Conservation (phyloP, 148 eudicot species). For the Salicornia ramosissima region DNA sequence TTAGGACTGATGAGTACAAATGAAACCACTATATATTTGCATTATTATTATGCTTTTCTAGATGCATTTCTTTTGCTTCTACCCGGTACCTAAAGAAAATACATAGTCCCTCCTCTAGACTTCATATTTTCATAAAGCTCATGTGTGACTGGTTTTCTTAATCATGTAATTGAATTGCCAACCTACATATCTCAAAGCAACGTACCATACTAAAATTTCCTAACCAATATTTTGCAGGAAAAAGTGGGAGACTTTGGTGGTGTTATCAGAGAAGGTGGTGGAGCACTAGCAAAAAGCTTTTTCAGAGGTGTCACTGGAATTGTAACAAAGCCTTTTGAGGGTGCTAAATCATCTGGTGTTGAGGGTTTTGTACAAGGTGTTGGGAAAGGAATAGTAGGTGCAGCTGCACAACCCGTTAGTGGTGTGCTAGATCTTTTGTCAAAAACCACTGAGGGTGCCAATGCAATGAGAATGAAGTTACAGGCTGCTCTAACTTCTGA, state of each 20-base stretch:
- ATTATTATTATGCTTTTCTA: background rate
- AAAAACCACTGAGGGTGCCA: constrained; percentile 99
- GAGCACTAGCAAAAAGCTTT: constrained; percentile 91
- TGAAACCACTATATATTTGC: background rate
- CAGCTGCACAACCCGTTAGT: constrained; percentile 95
- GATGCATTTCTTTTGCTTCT: background rate
- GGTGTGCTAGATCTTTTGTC: constrained; percentile 92
- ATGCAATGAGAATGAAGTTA: constrained; percentile 94
- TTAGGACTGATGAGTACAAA: background rate
- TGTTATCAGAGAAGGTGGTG: constrained; percentile 95
- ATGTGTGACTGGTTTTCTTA: background rate
- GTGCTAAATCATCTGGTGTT: constrained; percentile 93
- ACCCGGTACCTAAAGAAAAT: background rate
- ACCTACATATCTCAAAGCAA: background rate
- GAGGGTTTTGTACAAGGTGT: constrained; percentile 99
- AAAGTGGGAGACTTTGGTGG: constrained; percentile 86
- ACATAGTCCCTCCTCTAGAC: background rate
- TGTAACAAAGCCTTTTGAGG: constrained; percentile 95
- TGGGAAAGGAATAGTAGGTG: constrained; percentile 96
- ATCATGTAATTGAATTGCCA: background rate
- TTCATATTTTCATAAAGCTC: background rate
- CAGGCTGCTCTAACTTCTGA: constrained; percentile 94
- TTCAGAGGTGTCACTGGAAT: constrained; percentile 96
- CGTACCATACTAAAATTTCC: background rate
- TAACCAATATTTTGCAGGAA: constrained; percentile 44